Base-by-base conservation (phyloP, 805 yeast genomes). In the Ogataea naganishii region DNA sequence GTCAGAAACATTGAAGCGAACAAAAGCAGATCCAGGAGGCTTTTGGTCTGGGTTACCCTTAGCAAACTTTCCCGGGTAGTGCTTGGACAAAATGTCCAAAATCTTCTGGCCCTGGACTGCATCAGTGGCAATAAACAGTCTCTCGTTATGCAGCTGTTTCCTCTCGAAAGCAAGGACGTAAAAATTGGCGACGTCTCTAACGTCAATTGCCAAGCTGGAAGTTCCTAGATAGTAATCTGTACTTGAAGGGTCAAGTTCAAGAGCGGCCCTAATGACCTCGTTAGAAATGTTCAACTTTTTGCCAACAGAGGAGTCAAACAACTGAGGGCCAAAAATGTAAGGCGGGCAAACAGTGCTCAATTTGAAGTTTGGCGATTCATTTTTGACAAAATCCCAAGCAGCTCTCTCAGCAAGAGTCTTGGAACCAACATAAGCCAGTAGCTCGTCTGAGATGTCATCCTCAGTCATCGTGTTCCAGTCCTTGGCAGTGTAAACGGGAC, bases 181-280 rank as follows among this genome's bases (percentile, higher is more conserved):
- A 11, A 78, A 75, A 37, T 51, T 53, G 4, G 82, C 80, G 23
- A 70, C 78, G 43, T 77, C 82, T 43, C 80, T 62, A 5, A 75
- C 81, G 47, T 75, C 80, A 21, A 69, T 58, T 27, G 46, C 36
- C 6, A 40, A 31, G 7, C 34, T 33, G 8, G 25, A n/a, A 6
- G 34, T 45, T 60, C 72, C 30, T 47, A 47, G 8, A 44, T 32
- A 27, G 20, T 29, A 32, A 14, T 58, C 18, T 47, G 36, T 34
- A 25, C 34, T 40, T 17, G 27, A 32, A 9, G 50, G 40, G 7
- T 31, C 37, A 33, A 45, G 24, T 16, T 45, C 44, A 17, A 53
- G 35, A 17, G 46, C 23, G 11, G 23, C 10, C 32, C 43, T 51
- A 30, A 60, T 37, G 27, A 50, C 18, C 34, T 61, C 60, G 24